phyloP scores from a whole-genome alignment of 805 yeast genomes.

The Blastobotrys robertii region DNA sequence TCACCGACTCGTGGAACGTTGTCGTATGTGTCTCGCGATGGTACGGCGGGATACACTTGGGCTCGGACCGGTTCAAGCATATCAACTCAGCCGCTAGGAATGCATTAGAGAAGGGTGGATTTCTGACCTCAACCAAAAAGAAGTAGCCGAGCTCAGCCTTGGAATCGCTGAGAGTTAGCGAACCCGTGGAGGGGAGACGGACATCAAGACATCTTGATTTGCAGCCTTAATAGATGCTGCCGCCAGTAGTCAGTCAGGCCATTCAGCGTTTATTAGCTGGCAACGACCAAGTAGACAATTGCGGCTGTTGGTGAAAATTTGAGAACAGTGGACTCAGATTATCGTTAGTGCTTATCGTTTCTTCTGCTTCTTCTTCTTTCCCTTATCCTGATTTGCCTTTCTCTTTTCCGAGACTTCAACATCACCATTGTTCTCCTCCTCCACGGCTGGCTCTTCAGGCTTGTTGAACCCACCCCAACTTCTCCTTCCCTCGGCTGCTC shows the following conservation, averaged over 20 bases:
- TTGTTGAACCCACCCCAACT: conserved; percentile 15
- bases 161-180: no score
- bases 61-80: conserved; percentile 86
- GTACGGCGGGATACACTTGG: conserved; percentile 88
- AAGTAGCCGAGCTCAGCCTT: no score
- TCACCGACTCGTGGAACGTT: conserved; percentile 66
- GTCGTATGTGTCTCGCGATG: conserved; percentile 83
- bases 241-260: conserved; percentile 1
- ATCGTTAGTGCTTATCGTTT: not conserved
- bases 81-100: conserved; percentile 84
- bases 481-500: conserved; percentile 17
- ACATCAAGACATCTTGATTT: no score
- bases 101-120: conserved; percentile 60
- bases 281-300: no score
- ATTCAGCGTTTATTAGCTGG: no score
- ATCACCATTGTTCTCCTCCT: not conserved
- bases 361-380: conserved; percentile 2
- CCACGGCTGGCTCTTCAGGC: conserved; percentile 2
- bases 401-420: not conserved
- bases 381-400: not conserved
- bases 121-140: conserved; percentile 29
- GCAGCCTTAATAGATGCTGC: not conserved
- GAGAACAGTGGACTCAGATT: no score
- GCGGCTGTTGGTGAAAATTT: not conserved
- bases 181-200: no score